Evolutionary conservation across 2,329 filamentous ascomycete genomes (phyloP).

Genomic region (Penicillium sp.): DNA sequence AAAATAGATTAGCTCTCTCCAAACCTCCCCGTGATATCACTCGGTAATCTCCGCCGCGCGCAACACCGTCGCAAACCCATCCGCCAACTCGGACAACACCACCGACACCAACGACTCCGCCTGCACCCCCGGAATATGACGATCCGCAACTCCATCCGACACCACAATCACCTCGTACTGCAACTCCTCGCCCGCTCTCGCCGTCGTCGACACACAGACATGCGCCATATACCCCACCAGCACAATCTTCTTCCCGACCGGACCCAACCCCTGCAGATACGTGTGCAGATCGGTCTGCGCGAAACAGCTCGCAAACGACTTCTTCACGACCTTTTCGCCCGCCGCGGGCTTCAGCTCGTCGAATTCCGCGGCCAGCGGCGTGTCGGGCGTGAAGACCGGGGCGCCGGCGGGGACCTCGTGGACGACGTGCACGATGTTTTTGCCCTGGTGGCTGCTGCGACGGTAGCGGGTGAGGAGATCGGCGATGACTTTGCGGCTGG

Average conservation of each 20-base stretch:
- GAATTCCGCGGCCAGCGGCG: constrained; percentile 55
- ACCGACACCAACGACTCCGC: constrained; percentile 46
- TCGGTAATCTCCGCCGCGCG: not conserved
- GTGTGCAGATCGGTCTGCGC: constrained; percentile 52
- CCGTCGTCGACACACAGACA: constrained; percentile 59
- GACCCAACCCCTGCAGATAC: constrained; percentile 46
- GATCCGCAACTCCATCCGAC: constrained; percentile 58
- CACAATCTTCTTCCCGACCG: constrained; percentile 53
- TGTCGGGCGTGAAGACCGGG: constrained; percentile 60
- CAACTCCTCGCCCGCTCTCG: constrained; percentile 53
- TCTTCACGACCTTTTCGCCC: constrained; percentile 44
- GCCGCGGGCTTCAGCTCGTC: constrained; percentile 50
- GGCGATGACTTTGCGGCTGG: constrained; percentile 53
- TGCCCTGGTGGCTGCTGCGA: constrained; percentile 32
- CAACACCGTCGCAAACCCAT: constrained; percentile 34
- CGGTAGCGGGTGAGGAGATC: constrained; percentile 56
- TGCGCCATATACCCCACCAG: constrained; percentile 46
- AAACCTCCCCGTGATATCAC: not conserved
- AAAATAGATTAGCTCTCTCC: not conserved
- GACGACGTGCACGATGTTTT: constrained; percentile 56
- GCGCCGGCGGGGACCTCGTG: constrained; percentile 56
- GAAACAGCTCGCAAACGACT: not conserved
- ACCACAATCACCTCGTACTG: constrained; percentile 60
- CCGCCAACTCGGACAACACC: constrained; percentile 54
- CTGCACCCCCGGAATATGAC: constrained; percentile 58